These are phyloP conservation scores for Eimeria zaria DNA, from an alignment of 169 alveolate species.

Conservation along the genomic window DNA sequence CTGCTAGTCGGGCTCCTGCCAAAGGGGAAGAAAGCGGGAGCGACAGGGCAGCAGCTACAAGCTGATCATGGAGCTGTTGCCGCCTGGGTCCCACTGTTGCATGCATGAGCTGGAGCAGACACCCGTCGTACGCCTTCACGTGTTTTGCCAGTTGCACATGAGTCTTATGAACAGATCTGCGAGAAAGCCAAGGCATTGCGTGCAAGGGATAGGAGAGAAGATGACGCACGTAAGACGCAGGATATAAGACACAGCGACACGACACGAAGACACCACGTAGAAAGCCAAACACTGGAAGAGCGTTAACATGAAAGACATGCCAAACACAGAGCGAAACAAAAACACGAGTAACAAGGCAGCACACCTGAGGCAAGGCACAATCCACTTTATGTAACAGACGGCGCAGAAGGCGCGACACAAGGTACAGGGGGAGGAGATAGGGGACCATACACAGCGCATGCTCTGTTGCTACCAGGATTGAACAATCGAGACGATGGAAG, in stretches of 20 bases:
- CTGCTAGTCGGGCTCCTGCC: slow-evolving; percentile 33
- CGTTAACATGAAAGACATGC: too few species aligned
- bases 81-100: slow-evolving; percentile 57
- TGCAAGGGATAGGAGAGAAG: neutral
- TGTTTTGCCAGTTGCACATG: slow-evolving; percentile 83
- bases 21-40: slow-evolving; percentile 58
- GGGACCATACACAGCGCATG: neutral
- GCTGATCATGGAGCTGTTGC: slow-evolving; percentile 29
- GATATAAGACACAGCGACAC: neutral
- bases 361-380: neutral
- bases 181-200: neutral
- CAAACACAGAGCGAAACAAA: neutral
- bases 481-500: neutral
- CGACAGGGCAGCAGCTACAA: slow-evolving; percentile 56
- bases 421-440: neutral
- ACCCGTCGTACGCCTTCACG: slow-evolving; percentile 60
- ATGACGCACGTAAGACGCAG: neutral
- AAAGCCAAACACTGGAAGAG: too few species aligned
- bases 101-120: slow-evolving; percentile 54
- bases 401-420: neutral
- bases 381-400: neutral
- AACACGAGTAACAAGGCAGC: neutral
- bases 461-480: neutral
- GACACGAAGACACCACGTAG: too few species aligned
- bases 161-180: slow-evolving; percentile 79